phyloP scores from a whole-genome alignment of 2,329 filamentous ascomycete species.

The Fusarium sp. region DNA sequence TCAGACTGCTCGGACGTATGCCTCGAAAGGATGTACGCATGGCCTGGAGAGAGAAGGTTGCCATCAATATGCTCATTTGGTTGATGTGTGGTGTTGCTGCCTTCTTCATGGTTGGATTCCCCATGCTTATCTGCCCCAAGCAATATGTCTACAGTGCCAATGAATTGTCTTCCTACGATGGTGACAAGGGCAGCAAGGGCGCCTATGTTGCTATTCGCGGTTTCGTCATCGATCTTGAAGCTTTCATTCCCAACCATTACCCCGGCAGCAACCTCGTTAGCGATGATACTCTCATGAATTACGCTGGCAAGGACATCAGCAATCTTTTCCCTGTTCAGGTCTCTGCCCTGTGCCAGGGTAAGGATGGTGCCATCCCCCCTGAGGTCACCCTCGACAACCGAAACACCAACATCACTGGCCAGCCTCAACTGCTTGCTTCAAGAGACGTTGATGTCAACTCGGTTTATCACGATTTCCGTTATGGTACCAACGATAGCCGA shows the following conservation, averaged over 20 bases:
- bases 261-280: constrained; percentile 72
- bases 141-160: constrained; percentile 87
- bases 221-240: constrained; percentile 84
- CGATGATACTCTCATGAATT: constrained; percentile 75
- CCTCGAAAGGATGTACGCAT: constrained; percentile 90
- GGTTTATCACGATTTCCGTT: constrained; percentile 93
- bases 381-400: constrained; percentile 89
- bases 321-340: constrained; percentile 94
- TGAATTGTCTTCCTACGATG: constrained; percentile 81
- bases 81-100: constrained; percentile 79
- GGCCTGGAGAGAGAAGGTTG: constrained; percentile 97
- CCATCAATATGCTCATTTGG: constrained; percentile 99
- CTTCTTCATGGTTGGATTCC: constrained; percentile 94
- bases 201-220: constrained; percentile 89
- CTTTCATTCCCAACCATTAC: constrained; percentile 77
- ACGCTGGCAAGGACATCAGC: constrained; percentile 90
- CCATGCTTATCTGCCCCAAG: constrained; percentile 87
- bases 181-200: constrained; percentile 70
- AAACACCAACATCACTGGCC: constrained; percentile 79
- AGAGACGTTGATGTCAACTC: constrained; percentile 76
- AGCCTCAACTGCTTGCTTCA: constrained; percentile 71
- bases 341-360: constrained; percentile 87
- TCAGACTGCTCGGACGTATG: constrained; percentile 84
- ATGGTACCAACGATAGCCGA: constrained; percentile 82
- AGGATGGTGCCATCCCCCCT: constrained; percentile 72